Evolutionary conservation across 805 yeast species (phyloP), one percentile per base, ranked within the genome.

Genomic region (Cyberlindnera amylophila): DNA sequence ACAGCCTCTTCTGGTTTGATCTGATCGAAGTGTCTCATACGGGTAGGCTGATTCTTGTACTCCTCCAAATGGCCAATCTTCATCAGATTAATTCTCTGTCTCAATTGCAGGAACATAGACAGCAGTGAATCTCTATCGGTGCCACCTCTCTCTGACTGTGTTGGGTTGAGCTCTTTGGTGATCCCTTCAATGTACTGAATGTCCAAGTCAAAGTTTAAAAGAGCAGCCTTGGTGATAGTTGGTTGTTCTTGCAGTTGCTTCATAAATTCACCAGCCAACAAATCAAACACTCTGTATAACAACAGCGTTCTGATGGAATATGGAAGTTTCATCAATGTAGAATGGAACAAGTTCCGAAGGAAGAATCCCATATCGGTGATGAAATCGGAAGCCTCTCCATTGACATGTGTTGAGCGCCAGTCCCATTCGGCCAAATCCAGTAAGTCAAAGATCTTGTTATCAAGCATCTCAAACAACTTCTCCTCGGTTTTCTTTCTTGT

Each of bases 201-300:
- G 61, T 91, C 98, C 23, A 76, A 58, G 53, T 86, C 86, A 60
- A 91, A 90, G 61, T 89, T 90, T 6, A 82, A 67, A 0, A 91
- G 83, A 17, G 70, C 68, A 16, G 88, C 80, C 51, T 78, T 79
- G 10, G 66, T 59, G 2, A 69, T 60, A 1, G 72, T 74, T 1
- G 80, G 75, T 15, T 74, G 72, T 29, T 71, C 63, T 34, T 79
- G 67, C 46, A 90, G 67, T 8, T 81, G 69, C 34, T 73, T 71
- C 47, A 85, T 68, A 59, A 91, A 77, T 47, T 81, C 77, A 32
- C 81, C 76, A 0, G 95, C 81, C 46, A 93, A 74, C 50, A 85
- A 81, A 65, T 90, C 98, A 59, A 86, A 87, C 21, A 91, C 88
- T 57, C 95, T 77, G 51, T 88, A 81, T 46, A 90, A 74, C n/a